Base-by-base conservation (phyloP, 176 grass and related monocot genomes). In the Canna indica region DNA sequence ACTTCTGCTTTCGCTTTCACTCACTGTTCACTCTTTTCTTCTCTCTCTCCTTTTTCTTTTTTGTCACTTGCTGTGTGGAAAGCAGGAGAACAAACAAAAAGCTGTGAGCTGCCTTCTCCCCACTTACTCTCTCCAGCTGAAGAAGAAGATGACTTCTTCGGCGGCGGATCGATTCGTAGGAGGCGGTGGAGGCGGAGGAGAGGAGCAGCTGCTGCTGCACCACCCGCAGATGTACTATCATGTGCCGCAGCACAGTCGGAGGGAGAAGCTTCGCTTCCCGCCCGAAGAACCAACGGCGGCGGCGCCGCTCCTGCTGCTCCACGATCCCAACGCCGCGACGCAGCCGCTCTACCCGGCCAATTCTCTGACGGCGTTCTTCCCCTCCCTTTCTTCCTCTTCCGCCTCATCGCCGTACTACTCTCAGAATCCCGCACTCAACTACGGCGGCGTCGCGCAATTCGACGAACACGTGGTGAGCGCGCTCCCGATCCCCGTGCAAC, bases 201-300 rank as follows among this genome's bases (percentile, higher is more conserved):
- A 82, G n/a, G 83, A 87, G 3, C 86, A 97, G 42, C 71, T 85
- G 52, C 69, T 83, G 13, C 93, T 87, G 48, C 79, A 80, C 46
- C 88, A 89, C 24, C 36, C 74, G 45, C 85, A 93, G 81, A 74
- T 88, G 16, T 99, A 86, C 69, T 26, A 66, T 79, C 90, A 99
- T 79, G 90, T 99, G 44, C 87, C 95, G 41, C 95, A 99, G 69
- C 95, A 94, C 90, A 94, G 95, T 78, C 90, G 95, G 0, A 82
- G 95, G 46, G 95, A 99, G 95, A 94, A 99, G 83, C 90, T 99
- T 5, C 90, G 95, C 0, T 99, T 88, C 76, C 84, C 76, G 10
- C 78, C 63, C 5, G 95, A 99, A 25, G 82, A 81, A 25, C 59
- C 69, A 20, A 65, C 68, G 42, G 33, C 48, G 3, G 35, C 53